Evolutionary conservation across 176 grass and related monocot species (phyloP).

Genomic region (Lolium rigidum): DNA sequence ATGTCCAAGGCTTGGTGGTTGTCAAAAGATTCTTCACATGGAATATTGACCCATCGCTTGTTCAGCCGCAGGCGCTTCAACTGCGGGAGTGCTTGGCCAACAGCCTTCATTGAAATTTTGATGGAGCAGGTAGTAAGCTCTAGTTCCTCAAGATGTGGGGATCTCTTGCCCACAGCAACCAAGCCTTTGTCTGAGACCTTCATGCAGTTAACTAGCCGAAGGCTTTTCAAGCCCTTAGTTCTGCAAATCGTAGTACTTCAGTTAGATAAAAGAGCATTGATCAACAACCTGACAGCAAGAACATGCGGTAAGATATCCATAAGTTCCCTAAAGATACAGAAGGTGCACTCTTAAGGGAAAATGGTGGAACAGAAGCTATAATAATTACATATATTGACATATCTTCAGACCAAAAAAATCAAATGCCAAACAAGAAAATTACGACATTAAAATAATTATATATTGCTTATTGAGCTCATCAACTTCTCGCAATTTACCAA

Average conservation of each 20-base stretch:
- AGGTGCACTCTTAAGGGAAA: background rate
- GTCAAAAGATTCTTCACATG: background rate
- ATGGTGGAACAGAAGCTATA: background rate
- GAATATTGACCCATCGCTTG: conserved; percentile 21
- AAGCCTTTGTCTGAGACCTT: conserved; percentile 25
- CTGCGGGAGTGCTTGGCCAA: conserved; percentile 35
- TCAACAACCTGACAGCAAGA: conserved; percentile 8
- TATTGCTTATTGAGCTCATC: conserved; percentile 2
- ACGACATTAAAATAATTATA: background rate
- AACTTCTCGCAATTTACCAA: background rate
- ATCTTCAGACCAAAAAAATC: background rate
- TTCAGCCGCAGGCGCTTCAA: conserved; percentile 27
- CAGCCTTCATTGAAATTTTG: conserved; percentile 22
- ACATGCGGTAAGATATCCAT: background rate
- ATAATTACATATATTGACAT: background rate
- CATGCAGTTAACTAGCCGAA: conserved; percentile 37
- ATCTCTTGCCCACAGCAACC: conserved; percentile 33
- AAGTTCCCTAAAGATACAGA: background rate
- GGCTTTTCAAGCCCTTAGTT: conserved; percentile 39
- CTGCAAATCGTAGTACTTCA: conserved; percentile 23
- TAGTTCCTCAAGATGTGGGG: conserved; percentile 26
- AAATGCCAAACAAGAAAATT: conserved; percentile 17
- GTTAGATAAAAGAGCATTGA: conserved; percentile 11
- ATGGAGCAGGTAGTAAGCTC: conserved; percentile 31
- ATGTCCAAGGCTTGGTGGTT: conserved; percentile 20